Evolutionary conservation across 345 rosid species (phyloP).

Genomic region (Citrus hindsii): DNA sequence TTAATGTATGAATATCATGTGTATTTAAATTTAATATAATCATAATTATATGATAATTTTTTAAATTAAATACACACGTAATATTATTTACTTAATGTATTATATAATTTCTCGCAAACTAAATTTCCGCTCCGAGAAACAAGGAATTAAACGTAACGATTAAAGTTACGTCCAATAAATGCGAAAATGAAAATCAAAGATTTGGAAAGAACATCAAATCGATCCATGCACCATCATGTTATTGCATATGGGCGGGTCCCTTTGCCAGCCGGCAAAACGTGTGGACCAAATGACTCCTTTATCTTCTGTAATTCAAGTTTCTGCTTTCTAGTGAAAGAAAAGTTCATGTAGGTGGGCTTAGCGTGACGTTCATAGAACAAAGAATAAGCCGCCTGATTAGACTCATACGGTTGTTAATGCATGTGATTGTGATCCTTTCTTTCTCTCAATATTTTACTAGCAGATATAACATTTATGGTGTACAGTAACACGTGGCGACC

Average conservation of each 20-base stretch:
- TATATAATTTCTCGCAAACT: neutral
- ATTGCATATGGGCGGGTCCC: conserved; percentile 19
- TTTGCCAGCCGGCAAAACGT: conserved; percentile 28
- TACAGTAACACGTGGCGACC: neutral
- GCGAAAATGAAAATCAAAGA: neutral
- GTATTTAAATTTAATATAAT: no score
- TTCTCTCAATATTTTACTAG: neutral
- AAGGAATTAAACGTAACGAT: neutral
- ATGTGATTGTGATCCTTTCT: neutral
- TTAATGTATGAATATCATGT: no score
- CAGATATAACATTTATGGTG: neutral
- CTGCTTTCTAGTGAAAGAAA: neutral
- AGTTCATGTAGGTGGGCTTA: neutral
- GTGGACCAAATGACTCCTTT: conserved; percentile 29
- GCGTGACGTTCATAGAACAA: neutral
- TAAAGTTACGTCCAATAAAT: neutral
- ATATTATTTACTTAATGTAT: no score
- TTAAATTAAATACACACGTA: accelerated
- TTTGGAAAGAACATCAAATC: neutral
- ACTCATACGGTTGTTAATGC: neutral
- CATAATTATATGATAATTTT: no score
- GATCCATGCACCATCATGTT: conserved; percentile 3
- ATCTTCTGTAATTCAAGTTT: neutral
- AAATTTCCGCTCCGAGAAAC: neutral
- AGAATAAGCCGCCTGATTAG: neutral